Percentiles rank a stretch among this genome's conserved stretches.
Conservation (phyloP, 192 early-diverging fungal species). For the Pilobolus umbonatus region DNA sequence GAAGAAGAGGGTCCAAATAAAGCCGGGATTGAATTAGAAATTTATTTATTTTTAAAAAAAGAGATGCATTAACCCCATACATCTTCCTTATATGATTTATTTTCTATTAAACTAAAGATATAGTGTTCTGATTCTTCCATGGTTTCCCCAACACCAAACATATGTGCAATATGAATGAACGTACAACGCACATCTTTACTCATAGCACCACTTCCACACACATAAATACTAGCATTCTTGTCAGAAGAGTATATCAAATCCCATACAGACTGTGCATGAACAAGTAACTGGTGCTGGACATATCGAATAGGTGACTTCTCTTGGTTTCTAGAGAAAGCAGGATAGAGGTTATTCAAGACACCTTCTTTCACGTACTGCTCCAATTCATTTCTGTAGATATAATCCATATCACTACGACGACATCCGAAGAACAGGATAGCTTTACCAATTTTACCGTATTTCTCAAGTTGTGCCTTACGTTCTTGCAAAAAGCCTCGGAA, state of each 20-base stretch:
- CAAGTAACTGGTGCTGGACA: slow-evolving; percentile 28
- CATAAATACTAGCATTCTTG: slow-evolving; percentile 17
- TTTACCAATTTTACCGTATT: slow-evolving; percentile 57
- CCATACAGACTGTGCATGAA: slow-evolving; percentile 18
- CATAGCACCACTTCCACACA: slow-evolving; percentile 30
- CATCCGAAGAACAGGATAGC: slow-evolving; percentile 77
- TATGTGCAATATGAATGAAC: slow-evolving; percentile 12
- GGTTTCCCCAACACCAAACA: slow-evolving; percentile 14
- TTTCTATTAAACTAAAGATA: slow-evolving; percentile 10
- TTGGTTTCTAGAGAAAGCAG: slow-evolving; percentile 60
- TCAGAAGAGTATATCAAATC: slow-evolving; percentile 4
- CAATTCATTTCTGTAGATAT: slow-evolving; percentile 62
- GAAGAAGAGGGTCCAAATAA: too few relatives aligned
- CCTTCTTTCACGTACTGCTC: slow-evolving; percentile 42
- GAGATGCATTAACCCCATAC: slow-evolving; percentile 30
- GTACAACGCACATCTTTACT: slow-evolving; percentile 27
- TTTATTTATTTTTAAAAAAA: too few relatives aligned
- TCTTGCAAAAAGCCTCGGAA: slow-evolving; percentile 80
- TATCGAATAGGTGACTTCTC: slow-evolving; percentile 15
- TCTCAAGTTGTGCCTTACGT: slow-evolving; percentile 19
- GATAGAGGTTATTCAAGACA: slow-evolving; percentile 50
- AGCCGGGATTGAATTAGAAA: background rate
- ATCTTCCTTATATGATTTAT: slow-evolving; percentile 26
- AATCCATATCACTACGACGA: slow-evolving; percentile 61
- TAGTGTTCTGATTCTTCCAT: slow-evolving; percentile 21